These are phyloP conservation scores for Microbotryum violaceum DNA, from an alignment of 1,284 basidiomycete genomes.

Conservation along the genomic window DNA sequence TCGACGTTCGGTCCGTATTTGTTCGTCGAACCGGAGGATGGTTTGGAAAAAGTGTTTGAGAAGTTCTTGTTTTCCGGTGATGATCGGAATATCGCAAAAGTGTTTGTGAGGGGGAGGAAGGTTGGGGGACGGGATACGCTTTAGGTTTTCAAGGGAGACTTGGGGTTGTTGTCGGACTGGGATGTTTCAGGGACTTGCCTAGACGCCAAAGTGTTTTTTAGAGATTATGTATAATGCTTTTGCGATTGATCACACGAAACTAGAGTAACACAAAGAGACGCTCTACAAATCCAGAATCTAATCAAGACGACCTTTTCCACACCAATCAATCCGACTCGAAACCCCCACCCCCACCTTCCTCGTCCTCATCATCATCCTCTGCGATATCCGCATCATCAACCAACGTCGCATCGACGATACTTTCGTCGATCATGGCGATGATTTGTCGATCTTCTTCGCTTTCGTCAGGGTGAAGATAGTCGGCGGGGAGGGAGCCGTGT, in stretches of 20 bases:
- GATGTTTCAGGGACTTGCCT: no score
- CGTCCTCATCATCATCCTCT: slow-evolving; percentile 40
- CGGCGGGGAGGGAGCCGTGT: slow-evolving; percentile 53
- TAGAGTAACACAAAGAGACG: no score
- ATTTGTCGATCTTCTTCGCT: slow-evolving; percentile 45
- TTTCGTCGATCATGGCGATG: slow-evolving; percentile 51
- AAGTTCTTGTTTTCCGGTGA: slow-evolving; percentile 67
- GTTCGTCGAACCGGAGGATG: slow-evolving; percentile 29
- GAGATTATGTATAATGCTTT: no score
- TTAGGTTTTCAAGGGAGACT: no score
- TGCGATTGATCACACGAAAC: no score
- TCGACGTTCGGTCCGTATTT: slow-evolving; percentile 30
- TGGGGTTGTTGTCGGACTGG: no score
- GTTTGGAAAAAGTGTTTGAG: slow-evolving; percentile 47
- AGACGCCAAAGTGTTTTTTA: no score
- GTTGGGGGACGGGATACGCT: slow-evolving; percentile 56
- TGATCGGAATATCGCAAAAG: slow-evolving; percentile 73
- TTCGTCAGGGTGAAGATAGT: slow-evolving; percentile 50
- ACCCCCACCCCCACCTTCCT: slow-evolving; percentile 40
- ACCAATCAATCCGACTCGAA: slow-evolving; percentile 38
- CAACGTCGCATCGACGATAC: slow-evolving; percentile 37
- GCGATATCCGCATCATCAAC: slow-evolving; percentile 43
- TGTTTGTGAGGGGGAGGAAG: slow-evolving; percentile 72
- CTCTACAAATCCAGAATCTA: no score
- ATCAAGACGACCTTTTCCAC: no score